Evolutionary conservation across 2,329 filamentous ascomycete species (phyloP).

Genomic region (Fusarium sp.): DNA sequence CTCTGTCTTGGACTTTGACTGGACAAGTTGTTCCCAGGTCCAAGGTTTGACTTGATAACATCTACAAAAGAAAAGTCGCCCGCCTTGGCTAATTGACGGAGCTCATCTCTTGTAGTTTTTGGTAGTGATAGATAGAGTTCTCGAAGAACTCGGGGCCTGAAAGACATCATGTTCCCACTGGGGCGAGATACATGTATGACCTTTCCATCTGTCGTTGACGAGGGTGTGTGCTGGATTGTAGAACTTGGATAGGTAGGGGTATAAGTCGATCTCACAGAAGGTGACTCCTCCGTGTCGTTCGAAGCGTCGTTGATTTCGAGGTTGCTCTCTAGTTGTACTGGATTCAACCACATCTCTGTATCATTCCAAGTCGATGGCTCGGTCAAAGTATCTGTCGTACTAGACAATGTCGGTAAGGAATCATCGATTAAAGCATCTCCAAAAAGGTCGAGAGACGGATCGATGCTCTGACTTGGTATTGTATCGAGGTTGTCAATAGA

Average conservation of each 20-base stretch:
- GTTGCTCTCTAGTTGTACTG: not conserved
- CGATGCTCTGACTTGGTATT: not conserved
- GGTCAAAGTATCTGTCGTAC: not conserved
- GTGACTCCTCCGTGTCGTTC: not conserved
- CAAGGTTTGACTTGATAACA: not conserved
- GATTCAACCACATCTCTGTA: not conserved
- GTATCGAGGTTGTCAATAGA: not conserved
- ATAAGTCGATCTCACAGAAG: not conserved
- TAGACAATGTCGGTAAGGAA: not conserved
- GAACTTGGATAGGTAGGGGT: not conserved
- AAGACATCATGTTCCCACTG: not conserved
- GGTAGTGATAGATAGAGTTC: not conserved
- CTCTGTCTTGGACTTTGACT: not conserved
- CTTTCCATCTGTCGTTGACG: not conserved
- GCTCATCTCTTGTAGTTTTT: not conserved
- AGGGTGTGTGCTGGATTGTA: not conserved
- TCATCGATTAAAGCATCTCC: not conserved
- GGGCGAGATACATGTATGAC: not conserved
- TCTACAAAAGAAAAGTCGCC: not conserved
- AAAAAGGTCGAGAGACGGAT: not conserved
- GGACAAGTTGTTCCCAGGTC: fast-evolving
- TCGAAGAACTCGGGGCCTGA: not conserved
- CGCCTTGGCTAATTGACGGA: not conserved
- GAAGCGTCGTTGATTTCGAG: not conserved
- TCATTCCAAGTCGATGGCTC: not conserved